Base-by-base conservation (phyloP, 176 grass and related monocot genomes). In the Cenchrus fungigraminus region DNA sequence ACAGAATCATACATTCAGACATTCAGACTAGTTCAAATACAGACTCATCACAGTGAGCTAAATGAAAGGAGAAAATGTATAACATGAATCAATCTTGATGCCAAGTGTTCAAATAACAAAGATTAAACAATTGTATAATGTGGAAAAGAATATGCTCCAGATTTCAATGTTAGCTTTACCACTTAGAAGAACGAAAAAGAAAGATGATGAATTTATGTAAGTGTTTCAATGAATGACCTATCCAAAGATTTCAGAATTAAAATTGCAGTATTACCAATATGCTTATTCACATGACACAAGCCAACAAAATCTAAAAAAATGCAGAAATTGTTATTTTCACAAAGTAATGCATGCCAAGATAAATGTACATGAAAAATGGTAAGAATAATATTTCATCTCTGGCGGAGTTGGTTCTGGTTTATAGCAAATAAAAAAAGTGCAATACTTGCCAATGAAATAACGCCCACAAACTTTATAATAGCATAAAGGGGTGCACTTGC, bases 101-200 rank as follows among this genome's bases (percentile, higher is more conserved):
- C 22, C 71, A 82, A 57, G 28, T 9, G 11, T 25, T 25, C 29
- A 55, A 58, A 87, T 68, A 81, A 68, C 20, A 57, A 46, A 56
- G 9, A 12, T 40, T 3, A 43, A 69, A 43, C 9, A 40, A 65
- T 22, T 42, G 25, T 43, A 64, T 49, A 59, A 14, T 10, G 80
- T 75, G 47, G 49, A 68, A 89, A 89, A 19, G 20, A 75, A 75
- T 53, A 77, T 77, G 14, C 20, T 82, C 43, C 44, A 65, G 66
- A 70, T n/a, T 45, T 74, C 22, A 61, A 86, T 86, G 32, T 45
- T 79, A 46, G 16, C 40, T 85, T 69, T 61, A 58, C 63, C 52
- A 50, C 7, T 20, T 78, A 70, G 2, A 59, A 58, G 13, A 34
- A 8, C 0, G 10, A 32, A 12, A 25, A 50, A 11, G 9, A 10